phyloP scores from a whole-genome alignment of 2,329 filamentous ascomycete genomes.

The Emericellopsis cladophorae region DNA sequence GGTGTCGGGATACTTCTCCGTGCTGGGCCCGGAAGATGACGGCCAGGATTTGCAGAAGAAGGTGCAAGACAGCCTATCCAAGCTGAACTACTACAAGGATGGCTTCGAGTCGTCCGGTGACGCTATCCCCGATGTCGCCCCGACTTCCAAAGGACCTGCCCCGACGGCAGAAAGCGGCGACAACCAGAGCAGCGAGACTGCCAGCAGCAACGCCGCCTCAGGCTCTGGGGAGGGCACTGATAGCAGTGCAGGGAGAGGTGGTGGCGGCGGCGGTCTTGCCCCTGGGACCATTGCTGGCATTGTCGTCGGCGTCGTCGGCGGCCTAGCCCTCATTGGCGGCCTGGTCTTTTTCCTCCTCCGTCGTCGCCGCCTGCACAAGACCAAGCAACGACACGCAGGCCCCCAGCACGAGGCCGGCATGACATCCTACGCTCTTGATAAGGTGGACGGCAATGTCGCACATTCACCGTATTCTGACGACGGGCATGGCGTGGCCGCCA shows the following conservation, averaged over 20 bases:
- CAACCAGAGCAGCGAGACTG: background rate
- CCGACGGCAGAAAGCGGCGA: background rate
- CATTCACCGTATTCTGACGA: constrained; percentile 32
- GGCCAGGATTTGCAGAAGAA: no score
- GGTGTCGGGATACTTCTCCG: no score
- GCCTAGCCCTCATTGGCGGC: constrained; percentile 23
- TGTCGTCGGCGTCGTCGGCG: constrained; percentile 23
- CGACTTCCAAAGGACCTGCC: no score
- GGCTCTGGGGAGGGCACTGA: background rate
- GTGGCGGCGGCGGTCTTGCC: constrained; percentile 16
- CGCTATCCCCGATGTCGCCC: no score
- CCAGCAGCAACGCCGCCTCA: background rate
- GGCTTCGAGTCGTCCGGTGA: no score
- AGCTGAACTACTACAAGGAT: no score
- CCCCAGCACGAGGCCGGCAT: constrained; percentile 6
- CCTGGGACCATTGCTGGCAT: constrained; percentile 34
- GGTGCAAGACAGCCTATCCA: no score
- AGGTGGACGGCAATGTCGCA: constrained; percentile 22
- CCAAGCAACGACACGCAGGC: constrained; percentile 8
- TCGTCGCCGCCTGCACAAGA: constrained; percentile 10
- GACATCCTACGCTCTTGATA: constrained; percentile 30
- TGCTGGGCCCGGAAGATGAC: no score
- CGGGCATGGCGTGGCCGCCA: constrained; percentile 8
- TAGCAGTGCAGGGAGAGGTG: constrained; percentile 1
- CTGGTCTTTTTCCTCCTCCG: constrained; percentile 30